These are phyloP conservation scores for Penicillium crystallinum DNA, from an alignment of 495 filamentous ascomycete genomes.

Conservation along the genomic window DNA sequence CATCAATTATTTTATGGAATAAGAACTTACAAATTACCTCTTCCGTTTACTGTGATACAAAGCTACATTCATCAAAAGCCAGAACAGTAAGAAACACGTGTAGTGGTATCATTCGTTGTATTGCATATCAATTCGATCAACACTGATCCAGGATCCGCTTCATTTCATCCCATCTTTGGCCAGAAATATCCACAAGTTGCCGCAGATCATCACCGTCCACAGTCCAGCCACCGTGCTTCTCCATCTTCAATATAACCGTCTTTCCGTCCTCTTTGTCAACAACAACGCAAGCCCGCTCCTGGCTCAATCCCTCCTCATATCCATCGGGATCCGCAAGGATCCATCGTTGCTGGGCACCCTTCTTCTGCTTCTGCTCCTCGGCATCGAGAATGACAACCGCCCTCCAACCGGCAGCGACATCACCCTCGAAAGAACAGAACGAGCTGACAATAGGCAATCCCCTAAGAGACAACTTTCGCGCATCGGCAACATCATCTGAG, in stretches of 20 bases:
- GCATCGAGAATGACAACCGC: constrained; percentile 36
- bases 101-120: constrained; percentile 32
- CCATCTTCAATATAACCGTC: constrained; percentile 59
- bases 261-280: constrained; percentile 59
- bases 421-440: constrained; percentile 67
- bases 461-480: constrained; percentile 48
- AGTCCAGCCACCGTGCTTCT: constrained; percentile 74
- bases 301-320: constrained; percentile 77
- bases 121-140: constrained; percentile 17
- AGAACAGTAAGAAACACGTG: background rate
- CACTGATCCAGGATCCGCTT: constrained; percentile 40
- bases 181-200: constrained; percentile 47
- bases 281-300: constrained; percentile 67
- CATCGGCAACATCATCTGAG: constrained; percentile 48
- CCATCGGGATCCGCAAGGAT: constrained; percentile 83
- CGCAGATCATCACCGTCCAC: constrained; percentile 53
- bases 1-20: background rate
- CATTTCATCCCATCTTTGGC: constrained; percentile 52
- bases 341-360: constrained; percentile 55
- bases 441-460: constrained; percentile 66
- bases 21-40: background rate
- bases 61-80: background rate
- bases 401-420: constrained; percentile 45
- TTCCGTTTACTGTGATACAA: background rate
- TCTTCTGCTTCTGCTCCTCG: constrained; percentile 33